Base-by-base conservation (phyloP, 2,329 filamentous ascomycete genomes). In the Cadophora malorum region DNA sequence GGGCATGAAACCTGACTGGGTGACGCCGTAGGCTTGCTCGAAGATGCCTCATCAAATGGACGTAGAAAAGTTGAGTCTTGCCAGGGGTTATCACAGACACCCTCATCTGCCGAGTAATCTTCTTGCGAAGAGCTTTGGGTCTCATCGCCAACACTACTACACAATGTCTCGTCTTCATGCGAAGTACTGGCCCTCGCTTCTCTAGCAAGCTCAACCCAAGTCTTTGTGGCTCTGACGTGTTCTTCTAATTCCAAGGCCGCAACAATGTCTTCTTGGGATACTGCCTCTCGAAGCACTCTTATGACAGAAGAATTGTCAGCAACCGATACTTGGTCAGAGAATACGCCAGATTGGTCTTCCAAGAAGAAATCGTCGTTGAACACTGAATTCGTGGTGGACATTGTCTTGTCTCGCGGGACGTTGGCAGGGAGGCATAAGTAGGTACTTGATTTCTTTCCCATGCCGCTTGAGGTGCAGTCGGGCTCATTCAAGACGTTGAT, bases 281-380 rank as follows among this genome's bases (percentile, higher is more conserved):
- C 6, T 3, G 25, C 38, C n/a, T 25, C 23, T 10, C 59, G 41
- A 16, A 62, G 35, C 21, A 16, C 28, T 62, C 25, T 33, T 4
- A 49, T 33, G 23, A 28, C 28, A 50, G 59, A 50, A n/a, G 33
- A 41, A 21, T 23, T 14, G 3, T 23, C 59, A 49, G 59, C 6
- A 28, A 38, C 33, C 12, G 55, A 61, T 12, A 19, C 23, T 8
- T 53, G 41, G 8, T 65, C 56, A 23, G 63, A 62, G 45, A 62
- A 66, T 7, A 59, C 14, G 25, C 67, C 63, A 31, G 50, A 45
- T 16, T 63, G 50, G 6, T 59, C 31, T 23, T 63, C 33, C 14
- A 56, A 45, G 23, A 64, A 56, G 35, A 64, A 64, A 33, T 56
- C 25, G 50, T 56, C 62, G 23, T 56, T n/a, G 19, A 63, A 38